Base-by-base conservation (phyloP, 2,329 filamentous ascomycete genomes). In the Botryosphaeria agaves region DNA sequence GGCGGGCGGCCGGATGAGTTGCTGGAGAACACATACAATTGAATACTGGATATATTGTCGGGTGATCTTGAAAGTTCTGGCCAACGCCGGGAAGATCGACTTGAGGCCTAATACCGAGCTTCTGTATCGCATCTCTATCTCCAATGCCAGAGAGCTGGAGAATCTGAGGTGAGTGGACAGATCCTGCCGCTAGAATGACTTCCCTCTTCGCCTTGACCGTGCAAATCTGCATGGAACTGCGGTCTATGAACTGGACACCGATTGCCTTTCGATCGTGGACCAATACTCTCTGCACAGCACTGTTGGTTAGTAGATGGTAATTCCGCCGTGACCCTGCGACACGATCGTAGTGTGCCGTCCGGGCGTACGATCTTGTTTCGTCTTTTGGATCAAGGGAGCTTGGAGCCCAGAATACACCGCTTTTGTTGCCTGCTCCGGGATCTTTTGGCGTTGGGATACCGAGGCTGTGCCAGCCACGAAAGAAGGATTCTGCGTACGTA, bases 51-150 rank as follows among this genome's bases (percentile, higher is more conserved):
- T 14, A 27, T 17, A 27, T 27, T 17, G 25, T 14, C 8, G 54
- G 43, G 42, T 62, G 61, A 28, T 67, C 62, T 37, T 66, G 62
- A 26, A 66, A 49, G 34, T 65, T 64, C 30, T 58, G 56, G 16
- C 63, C 64, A 3, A 68, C 58, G 7, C 53, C 55, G 2, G 52
- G 47, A 24, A 57, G 59, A 14, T 52, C 42, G n/a, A 66, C 47
- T 34, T 56, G 58, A 17, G 53, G 44, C 7, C 52, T 40, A n/a
- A 68, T 55, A 0, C 55, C 54, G 3, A 53, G 55, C 2, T 46
- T 42, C 7, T 51, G 37, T 4, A 68, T 49, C 14, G 65, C 40
- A 0, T 52, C 42, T 3, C 14, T 18, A 12, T 15, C 16, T 18
- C 28, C 28, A n/a, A 29, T 19, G 28, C 28, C 28, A 4, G 14